phyloP scores from a whole-genome alignment of 2,329 filamentous ascomycete genomes.

The Thyridium curvatum region DNA sequence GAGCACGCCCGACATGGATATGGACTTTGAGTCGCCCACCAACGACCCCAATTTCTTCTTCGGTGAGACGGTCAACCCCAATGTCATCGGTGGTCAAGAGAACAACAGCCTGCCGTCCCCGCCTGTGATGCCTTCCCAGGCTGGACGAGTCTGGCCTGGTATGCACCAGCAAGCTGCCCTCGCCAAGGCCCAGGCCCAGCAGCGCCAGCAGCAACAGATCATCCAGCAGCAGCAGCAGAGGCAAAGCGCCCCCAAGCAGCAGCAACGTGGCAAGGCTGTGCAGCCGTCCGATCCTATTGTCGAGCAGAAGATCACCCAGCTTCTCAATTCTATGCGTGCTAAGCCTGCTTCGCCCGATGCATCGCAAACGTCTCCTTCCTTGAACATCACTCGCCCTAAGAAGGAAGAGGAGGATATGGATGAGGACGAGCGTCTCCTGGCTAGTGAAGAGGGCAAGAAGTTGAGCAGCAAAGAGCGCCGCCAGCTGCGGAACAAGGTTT shows the following conservation, averaged over 20 bases:
- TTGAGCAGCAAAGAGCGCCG: constrained; percentile 96
- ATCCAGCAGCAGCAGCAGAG: constrained; percentile 49
- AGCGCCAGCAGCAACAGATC: constrained; percentile 60
- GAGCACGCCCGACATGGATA: constrained; percentile 60
- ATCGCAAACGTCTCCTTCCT: constrained; percentile 43
- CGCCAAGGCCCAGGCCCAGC: constrained; percentile 65
- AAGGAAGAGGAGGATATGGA: constrained; percentile 99
- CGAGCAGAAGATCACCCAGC: constrained; percentile 89
- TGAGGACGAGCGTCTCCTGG: constrained; percentile 86
- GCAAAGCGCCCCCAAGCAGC: constrained; percentile 26
- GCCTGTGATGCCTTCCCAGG: constrained; percentile 35
- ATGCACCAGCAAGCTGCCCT: constrained; percentile 88
- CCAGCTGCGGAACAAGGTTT: constrained; percentile 98
- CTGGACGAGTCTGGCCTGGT: constrained; percentile 79
- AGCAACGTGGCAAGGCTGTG: constrained; percentile 41
- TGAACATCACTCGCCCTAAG: constrained; percentile 62
- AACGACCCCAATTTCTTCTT: constrained; percentile 61
- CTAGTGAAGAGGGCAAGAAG: constrained; percentile 98
- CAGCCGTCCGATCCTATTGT: constrained; percentile 62
- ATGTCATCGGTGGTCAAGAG: constrained; percentile 59
- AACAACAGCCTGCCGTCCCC: constrained; percentile 39
- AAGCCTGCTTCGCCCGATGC: constrained; percentile 52
- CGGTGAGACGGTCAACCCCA: constrained; percentile 61
- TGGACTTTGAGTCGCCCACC: constrained; percentile 56
- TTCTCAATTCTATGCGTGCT: constrained; percentile 86